Conservation (phyloP, 768 basidiomycete genomes). For the Lactarius indigo region DNA sequence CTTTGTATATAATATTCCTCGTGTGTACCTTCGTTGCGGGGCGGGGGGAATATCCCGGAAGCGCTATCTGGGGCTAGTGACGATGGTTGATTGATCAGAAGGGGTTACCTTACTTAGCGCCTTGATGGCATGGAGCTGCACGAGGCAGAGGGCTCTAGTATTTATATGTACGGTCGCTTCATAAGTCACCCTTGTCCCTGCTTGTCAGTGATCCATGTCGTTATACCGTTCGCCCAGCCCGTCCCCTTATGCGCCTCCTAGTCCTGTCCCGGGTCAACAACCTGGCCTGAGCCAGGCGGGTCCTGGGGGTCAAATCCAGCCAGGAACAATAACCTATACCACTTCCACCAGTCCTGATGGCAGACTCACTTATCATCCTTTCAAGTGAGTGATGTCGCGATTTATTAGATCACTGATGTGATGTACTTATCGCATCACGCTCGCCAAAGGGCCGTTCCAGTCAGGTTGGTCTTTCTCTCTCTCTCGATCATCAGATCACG, state of each 20-base stretch:
- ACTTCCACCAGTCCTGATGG: constrained; percentile 63
- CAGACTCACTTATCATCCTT: constrained; percentile 61
- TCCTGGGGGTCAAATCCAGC: constrained; percentile 45
- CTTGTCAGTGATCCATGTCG: constrained; percentile 20
- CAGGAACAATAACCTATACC: constrained; percentile 73
- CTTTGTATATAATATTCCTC: constrained; percentile 19
- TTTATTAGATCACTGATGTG: constrained; percentile 16
- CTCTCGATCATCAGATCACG: constrained; percentile 1
- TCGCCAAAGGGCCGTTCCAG: constrained; percentile 58
- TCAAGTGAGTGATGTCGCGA: constrained; percentile 47
- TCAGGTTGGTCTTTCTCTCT: constrained; percentile 48
- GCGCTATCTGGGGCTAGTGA: constrained; percentile 13
- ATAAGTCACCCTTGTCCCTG: constrained; percentile 4
- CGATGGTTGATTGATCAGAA: constrained; percentile 12
- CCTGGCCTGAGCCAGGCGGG: constrained; percentile 21
- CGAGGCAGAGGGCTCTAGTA: constrained; percentile 13
- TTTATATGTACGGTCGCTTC: constrained; percentile 11
- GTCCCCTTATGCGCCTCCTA: constrained; percentile 18
- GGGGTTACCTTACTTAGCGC: constrained; percentile 14
- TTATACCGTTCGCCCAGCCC: constrained; percentile 22
- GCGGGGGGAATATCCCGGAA: constrained; percentile 8
- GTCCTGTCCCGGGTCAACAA: constrained; percentile 17
- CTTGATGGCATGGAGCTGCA: constrained; percentile 2
- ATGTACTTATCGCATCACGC: constrained; percentile 24
- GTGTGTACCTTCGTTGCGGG: constrained; percentile 4